Evolutionary conservation across 129 eudicot species (phyloP), one percentile per base, ranked within the genome.

Genomic region (Calendula officinalis): DNA sequence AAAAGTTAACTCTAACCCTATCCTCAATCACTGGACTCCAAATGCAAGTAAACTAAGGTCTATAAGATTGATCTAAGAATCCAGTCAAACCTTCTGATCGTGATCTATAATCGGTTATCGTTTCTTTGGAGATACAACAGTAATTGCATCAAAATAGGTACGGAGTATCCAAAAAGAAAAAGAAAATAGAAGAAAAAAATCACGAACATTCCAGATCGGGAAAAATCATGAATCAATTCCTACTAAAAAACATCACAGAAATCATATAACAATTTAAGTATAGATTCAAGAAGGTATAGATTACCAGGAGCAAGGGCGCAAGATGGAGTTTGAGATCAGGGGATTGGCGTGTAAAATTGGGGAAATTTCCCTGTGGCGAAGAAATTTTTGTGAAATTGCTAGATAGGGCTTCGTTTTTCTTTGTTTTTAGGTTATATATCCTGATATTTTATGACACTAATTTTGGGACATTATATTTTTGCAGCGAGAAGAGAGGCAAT

Each of bases 261-360:
- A 35, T 5, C 4, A 30, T 56, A 2, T 14, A 2, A n/a, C 22
- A 3, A 5, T 30, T 4, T 0, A 68, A 7, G 16, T 13, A n/a
- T 7, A 35, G 8, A 46, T 3, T 8, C 4, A 8, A 22, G 30
- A 22, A 22, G 30, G 30, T 22, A 22, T 34, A 62, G 40, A 14
- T 61, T 51, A 71, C 63, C 62, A 12, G 40, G n/a, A 48, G 12
- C 4, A 43, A 47, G 60, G 66, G 51, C 41, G 46, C 5, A 16
- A 30, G 58, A 45, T 36, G 35, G 51, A 60, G 68, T 63, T 63
- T 47, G 30, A 7, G 56, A 6, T 6, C 42, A 61, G 68, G 48
- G 39, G 58, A 59, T 35, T 57, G 46, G 66, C 27, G 67, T 59
- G 59, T 37, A 47, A 69, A 69, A 59, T 69, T 67, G 72, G 72